Base-by-base conservation (phyloP, 306 rosid species). In the Alnus rubra region DNA sequence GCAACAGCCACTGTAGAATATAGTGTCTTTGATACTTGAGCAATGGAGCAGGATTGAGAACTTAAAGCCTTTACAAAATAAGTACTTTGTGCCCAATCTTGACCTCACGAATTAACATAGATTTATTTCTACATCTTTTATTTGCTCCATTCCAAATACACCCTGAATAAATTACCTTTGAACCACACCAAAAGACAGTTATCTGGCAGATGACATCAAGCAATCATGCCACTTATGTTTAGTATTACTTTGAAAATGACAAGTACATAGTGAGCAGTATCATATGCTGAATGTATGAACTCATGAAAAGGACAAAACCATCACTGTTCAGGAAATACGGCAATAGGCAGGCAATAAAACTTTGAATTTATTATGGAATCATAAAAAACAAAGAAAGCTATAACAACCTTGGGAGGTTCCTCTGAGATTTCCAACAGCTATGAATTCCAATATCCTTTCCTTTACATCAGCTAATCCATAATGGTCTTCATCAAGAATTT, bases 401-500 rank as follows among this genome's bases (percentile, higher is more conserved):
- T 76, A 75, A 39, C 54, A 76, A 96, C 99, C 99, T 90, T 96
- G 99, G 69, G 99, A 93, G 60, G 79, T 84, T 79, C 99, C 99
- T 83, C 99, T 93, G 37, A 96, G 93, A 81, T 96, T 96, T 69
- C 98, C 99, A 54, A 96, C 99, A 19, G 99, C 99, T 78, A 96
- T 96, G 79, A 96, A 96, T 86, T 96, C 99, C 85, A 96, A 79
- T 79, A 96, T 96, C 83, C 99, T 89, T 82, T 96, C 99, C 86
- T 96, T 96, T 78, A 96, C 99, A 84, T 96, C 99, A 65, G 88
- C 80, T 82, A 96, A 89, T 81, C 99, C 99, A 35, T 96, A 96
- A 88, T 96, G 99, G 82, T 96, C 99, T 86, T 96, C 99, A 78
- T 96, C 99, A 72, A 96, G 97, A 87, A 96, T 96, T 76, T 84